Conservation (phyloP, 2,329 filamentous ascomycete species). For the Juglanconis juglandina region DNA sequence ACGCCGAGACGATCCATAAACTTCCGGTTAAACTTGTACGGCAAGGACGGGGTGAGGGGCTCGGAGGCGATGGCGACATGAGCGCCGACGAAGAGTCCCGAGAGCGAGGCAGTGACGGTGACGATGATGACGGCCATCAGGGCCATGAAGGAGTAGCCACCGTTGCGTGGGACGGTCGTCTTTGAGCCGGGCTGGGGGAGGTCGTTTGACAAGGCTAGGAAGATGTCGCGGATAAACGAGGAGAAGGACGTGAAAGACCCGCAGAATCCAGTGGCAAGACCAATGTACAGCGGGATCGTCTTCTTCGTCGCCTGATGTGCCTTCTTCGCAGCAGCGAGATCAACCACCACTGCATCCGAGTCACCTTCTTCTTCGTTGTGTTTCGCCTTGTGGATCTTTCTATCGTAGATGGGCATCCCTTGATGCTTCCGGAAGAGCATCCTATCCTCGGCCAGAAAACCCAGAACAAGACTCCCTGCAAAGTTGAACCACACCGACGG, state of each 20-base stretch:
- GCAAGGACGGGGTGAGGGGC: conserved; percentile 56
- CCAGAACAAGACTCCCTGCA: conserved; percentile 75
- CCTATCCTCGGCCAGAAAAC: conserved; percentile 77
- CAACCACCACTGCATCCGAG: conserved; percentile 21
- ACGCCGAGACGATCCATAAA: conserved; percentile 62
- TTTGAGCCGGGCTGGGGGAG: conserved; percentile 45
- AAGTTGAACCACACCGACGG: conserved; percentile 86
- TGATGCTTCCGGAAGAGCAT: conserved; percentile 70
- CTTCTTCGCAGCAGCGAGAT: conserved; percentile 48
- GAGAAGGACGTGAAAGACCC: conserved; percentile 81
- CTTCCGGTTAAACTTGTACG: conserved; percentile 53
- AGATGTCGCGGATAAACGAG: conserved; percentile 75
- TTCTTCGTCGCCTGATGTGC: conserved; percentile 68
- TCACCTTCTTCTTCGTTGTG: conserved; percentile 38
- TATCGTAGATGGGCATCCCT: conserved; percentile 44
- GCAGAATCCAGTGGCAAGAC: conserved; percentile 65
- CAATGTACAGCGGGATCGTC: conserved; percentile 83
- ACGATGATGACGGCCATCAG: conserved; percentile 70
- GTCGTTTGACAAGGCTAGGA: conserved; percentile 75
- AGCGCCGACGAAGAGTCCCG: conserved; percentile 67
- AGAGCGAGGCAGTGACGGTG: conserved; percentile 68
- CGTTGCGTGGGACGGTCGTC: conserved; percentile 51
- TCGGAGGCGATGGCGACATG: conserved; percentile 68
- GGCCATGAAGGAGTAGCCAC: conserved; percentile 80
- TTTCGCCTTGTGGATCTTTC: conserved; percentile 31